Evolutionary conservation across 75 land plant genomes (phyloP).

Genomic region (Picea glauca): DNA sequence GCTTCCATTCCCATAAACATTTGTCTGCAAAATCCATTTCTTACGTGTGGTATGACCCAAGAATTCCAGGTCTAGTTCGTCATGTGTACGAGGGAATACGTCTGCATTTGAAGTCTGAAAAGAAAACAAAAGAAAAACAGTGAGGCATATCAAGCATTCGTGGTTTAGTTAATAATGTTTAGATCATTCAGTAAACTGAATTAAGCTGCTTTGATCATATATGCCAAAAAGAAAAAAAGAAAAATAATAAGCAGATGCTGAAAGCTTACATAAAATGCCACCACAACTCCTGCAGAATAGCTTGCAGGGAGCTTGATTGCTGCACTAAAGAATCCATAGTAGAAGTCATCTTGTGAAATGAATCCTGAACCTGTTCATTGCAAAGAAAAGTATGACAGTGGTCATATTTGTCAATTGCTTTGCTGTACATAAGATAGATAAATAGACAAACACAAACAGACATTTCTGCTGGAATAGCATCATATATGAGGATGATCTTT

Average conservation of each 20-base stretch:
- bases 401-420: neutral
- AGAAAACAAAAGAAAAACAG: neutral
- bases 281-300: conserved; percentile 65
- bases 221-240: neutral
- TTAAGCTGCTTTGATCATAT: neutral
- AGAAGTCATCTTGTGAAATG: conserved; percentile 41
- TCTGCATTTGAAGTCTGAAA: conserved; percentile 28
- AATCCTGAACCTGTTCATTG: conserved; percentile 55
- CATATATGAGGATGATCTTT: too few relatives aligned
- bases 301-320: conserved; percentile 62
- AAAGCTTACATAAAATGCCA: conserved; percentile 72
- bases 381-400: neutral
- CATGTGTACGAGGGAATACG: conserved; percentile 29
- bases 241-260: neutral
- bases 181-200: neutral
- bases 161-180: neutral
- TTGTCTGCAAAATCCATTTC: conserved; percentile 63
- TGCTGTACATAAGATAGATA: neutral
- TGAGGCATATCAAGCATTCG: neutral
- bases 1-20: conserved; percentile 50
- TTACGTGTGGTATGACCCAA: conserved; percentile 49
- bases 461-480: too few relatives aligned
- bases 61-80: conserved; percentile 75
- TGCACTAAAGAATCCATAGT: conserved; percentile 74
- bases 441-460: too few relatives aligned